phyloP scores from a whole-genome alignment of 768 basidiomycete species.

The Crassisporium funariophilum region DNA sequence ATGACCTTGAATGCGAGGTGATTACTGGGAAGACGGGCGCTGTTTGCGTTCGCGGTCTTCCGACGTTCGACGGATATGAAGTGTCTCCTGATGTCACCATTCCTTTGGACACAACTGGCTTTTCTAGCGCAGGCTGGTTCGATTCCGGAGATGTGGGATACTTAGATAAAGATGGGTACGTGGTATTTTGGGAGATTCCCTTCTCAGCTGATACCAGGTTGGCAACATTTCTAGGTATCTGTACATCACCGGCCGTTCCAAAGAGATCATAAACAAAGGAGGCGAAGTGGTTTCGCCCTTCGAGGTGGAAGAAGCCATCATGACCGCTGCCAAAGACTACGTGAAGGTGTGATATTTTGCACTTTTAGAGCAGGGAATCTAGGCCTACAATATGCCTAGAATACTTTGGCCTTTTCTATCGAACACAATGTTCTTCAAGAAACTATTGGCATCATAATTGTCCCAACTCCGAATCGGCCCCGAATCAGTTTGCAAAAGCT shows the following conservation, averaged over 20 bases:
- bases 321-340: conserved; percentile 39
- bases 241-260: conserved; percentile 57
- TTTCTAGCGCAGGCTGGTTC: conserved; percentile 55
- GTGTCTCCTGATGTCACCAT: conserved; percentile 42
- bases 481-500: conserved; percentile 43
- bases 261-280: conserved; percentile 62
- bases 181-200: conserved; percentile 1
- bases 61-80: conserved; percentile 56
- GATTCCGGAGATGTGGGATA: conserved; percentile 51
- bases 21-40: conserved; percentile 47
- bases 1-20: conserved; percentile 38
- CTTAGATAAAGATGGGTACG: conserved; percentile 46
- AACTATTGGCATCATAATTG: conserved; percentile 46
- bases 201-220: background rate
- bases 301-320: conserved; percentile 60
- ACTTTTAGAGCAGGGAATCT: background rate
- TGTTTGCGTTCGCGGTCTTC: conserved; percentile 55
- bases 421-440: conserved; percentile 52
- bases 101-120: conserved; percentile 47
- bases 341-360: conserved; percentile 34
- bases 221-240: conserved; percentile 34
- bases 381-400: conserved; percentile 23
- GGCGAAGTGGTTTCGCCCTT: conserved; percentile 65
- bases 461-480: conserved; percentile 33
- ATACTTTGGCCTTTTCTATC: conserved; percentile 44